These are phyloP conservation scores for Isatis tinctoria DNA, from an alignment of 345 rosid species.

Conservation along the genomic window DNA sequence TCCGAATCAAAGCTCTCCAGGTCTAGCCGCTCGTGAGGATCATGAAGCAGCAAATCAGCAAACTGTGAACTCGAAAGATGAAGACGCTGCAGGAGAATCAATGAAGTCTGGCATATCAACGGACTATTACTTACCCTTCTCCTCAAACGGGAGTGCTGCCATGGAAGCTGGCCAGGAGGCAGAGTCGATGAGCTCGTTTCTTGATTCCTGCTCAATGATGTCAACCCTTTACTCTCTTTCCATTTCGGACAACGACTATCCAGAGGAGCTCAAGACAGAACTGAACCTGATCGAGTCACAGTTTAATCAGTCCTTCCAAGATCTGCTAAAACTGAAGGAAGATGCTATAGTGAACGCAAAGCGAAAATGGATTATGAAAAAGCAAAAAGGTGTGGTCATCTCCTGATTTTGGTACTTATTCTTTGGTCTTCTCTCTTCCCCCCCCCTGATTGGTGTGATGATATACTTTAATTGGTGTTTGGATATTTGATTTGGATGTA, in stretches of 20 bases:
- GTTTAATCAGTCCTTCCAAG: slow-evolving; percentile 51
- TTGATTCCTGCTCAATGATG: slow-evolving; percentile 40
- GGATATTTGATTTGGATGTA: slow-evolving; percentile 30
- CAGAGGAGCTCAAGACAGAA: slow-evolving; percentile 47
- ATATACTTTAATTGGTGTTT: not conserved
- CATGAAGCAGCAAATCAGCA: slow-evolving; percentile 24
- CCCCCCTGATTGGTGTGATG: not conserved
- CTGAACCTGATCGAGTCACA: slow-evolving; percentile 49
- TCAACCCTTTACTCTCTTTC: slow-evolving; percentile 41
- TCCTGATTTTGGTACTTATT: slow-evolving; percentile 23
- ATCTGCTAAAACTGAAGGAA: slow-evolving; percentile 60
- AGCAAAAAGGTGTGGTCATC: slow-evolving; percentile 31
- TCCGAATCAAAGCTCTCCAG: slow-evolving; percentile 24
- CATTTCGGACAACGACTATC: slow-evolving; percentile 36
- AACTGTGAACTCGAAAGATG: slow-evolving; percentile 18
- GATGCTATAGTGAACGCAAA: slow-evolving; percentile 59
- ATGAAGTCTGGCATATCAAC: slow-evolving; percentile 47
- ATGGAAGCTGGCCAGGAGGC: slow-evolving; percentile 23
- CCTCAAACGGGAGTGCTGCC: slow-evolving; percentile 26
- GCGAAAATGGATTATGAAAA: slow-evolving; percentile 56
- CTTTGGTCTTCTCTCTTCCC: not conserved
- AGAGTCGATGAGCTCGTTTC: slow-evolving; percentile 34
- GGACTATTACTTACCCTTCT: slow-evolving; percentile 41
- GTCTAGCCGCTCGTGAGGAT: not conserved
- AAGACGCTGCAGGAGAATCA: slow-evolving; percentile 34